Conservation (phyloP, 208 protist genomes). For the Leishmania guyanensis region DNA sequence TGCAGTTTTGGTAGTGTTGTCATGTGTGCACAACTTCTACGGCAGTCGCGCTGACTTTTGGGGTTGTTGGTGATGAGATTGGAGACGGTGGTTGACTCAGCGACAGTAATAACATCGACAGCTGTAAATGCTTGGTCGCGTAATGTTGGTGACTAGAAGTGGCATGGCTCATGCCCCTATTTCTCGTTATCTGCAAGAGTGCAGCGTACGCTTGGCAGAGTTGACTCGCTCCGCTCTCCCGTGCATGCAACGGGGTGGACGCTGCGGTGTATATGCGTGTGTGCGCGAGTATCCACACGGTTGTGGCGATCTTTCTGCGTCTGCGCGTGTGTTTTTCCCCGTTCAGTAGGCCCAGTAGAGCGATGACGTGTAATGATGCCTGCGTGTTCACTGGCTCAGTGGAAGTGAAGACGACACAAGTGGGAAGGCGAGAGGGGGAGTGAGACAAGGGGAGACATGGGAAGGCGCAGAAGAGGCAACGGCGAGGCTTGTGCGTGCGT, state of each 20-base stretch:
- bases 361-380: background rate
- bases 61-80: background rate
- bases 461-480: background rate
- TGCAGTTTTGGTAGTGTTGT: background rate
- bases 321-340: background rate
- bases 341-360: background rate
- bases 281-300: background rate
- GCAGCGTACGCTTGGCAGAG: background rate
- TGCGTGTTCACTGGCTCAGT: background rate
- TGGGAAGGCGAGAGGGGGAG: background rate
- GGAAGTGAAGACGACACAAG: background rate
- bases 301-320: conserved; percentile 1
- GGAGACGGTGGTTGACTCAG: background rate
- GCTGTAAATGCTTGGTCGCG: background rate
- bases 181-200: background rate
- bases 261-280: background rate
- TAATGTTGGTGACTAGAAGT: background rate
- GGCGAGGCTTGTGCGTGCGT: background rate
- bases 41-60: background rate
- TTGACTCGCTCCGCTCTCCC: background rate
- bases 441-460: background rate
- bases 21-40: too few relatives aligned
- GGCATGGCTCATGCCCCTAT: background rate
- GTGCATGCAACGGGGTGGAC: background rate
- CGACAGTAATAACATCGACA: background rate